Percentiles rank a stretch among this genome's conserved stretches.
These are phyloP conservation scores for Coniosporium uncinatum DNA, from an alignment of 2,329 filamentous ascomycete genomes.

Conservation along the genomic window DNA sequence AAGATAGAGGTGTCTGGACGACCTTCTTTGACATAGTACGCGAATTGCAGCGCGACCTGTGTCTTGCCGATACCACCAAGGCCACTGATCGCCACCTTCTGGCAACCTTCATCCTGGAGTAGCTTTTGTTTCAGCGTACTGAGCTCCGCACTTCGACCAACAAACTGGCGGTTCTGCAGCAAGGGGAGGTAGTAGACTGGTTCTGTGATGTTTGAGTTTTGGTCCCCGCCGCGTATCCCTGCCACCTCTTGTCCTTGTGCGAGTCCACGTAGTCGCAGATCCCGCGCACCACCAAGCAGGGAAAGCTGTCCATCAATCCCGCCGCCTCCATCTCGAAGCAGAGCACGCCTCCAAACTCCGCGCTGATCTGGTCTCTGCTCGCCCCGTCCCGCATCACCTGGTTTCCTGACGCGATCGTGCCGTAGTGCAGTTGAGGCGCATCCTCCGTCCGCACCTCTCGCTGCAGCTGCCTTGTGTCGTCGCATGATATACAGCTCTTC, in stretches of 20 bases:
- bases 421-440: conserved; percentile 25
- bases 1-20: conserved; percentile 10
- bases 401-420: conserved; percentile 32
- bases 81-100: conserved; percentile 18
- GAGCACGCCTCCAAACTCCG: conserved; percentile 12
- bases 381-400: conserved; percentile 32
- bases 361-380: conserved; percentile 26
- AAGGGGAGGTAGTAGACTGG: conserved; percentile 22
- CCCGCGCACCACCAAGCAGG: conserved; percentile 15
- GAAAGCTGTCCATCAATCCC: conserved; percentile 18
- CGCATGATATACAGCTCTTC: conserved; percentile 7
- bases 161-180: conserved; percentile 15
- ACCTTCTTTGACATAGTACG: conserved; percentile 14
- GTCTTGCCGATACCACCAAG: conserved; percentile 24
- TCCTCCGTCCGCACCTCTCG: conserved; percentile 6
- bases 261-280: conserved; percentile 17
- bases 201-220: no score
- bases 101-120: conserved; percentile 13
- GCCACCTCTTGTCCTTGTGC: conserved; percentile 14
- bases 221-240: conserved; percentile 13
- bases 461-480: conserved; percentile 6
- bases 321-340: conserved; percentile 17
- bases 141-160: conserved; percentile 17
- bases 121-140: conserved; percentile 17
- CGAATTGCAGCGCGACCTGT: conserved; percentile 20